Base-by-base conservation (phyloP, 1,284 basidiomycete genomes). In the Neotropicomus parvogracilis region DNA sequence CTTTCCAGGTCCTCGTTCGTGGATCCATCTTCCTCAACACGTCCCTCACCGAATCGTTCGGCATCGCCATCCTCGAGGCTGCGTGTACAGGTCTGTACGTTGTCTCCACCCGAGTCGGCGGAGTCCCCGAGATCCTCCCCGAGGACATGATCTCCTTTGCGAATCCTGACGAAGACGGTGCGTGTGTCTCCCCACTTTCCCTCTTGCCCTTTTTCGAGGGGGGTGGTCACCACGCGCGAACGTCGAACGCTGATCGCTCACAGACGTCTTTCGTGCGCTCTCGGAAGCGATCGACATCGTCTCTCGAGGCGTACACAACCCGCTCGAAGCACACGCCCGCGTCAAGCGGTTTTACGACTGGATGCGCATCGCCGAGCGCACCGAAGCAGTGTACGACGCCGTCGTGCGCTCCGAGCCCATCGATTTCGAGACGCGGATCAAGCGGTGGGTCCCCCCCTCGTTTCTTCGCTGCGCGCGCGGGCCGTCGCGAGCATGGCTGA, bases 1-100 rank as follows among this genome's bases (percentile, higher is more conserved):
- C 13, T n/a, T n/a, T 21, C 10, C 54, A 93, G 89, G 83, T 97
- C 19, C 78, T 99, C 17, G 73, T 77, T 8, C 79, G 83, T 40
- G 94, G 95, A 0, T 78, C 91, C 9, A 95, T 99, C 54, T 98
- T 91, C 69, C 78, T 99, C 71, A 97, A 95, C 65, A 95, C 95
- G 0, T 95, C 91, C 0, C 77, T 99, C 17, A 99, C 95, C 0
- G 95, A 99, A 67, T 83, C 97, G 0, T 99, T 99, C 60, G 95
- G 97, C 0, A 99, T 95, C 54, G 88, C 89, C 8, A 93, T 97
- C 56, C 79, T 99, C 40, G 97, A 99, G 73, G 97, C 97, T 0
- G 97, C 97, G 0, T 95, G 89, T 56, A 83, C 91, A 0, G 97
- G 97, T 0, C 75, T 99, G 9, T 95, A 97, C 61, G 89, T 98